These are phyloP conservation scores for Tuber magnatum DNA, from an alignment of 495 filamentous ascomycete genomes.

Conservation along the genomic window DNA sequence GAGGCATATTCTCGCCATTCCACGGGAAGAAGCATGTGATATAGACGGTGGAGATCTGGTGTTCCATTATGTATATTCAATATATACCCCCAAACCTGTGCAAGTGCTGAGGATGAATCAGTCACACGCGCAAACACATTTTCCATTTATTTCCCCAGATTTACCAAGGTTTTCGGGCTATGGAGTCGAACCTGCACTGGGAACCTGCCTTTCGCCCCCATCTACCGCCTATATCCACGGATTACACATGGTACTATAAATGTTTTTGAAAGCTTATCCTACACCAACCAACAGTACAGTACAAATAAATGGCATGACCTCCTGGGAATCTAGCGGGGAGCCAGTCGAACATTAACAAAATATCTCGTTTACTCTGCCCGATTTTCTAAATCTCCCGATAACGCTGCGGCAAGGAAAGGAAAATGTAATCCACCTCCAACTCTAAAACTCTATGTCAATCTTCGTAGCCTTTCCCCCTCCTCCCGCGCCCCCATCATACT, in stretches of 20 bases:
- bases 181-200: not conserved
- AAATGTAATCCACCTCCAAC: not conserved
- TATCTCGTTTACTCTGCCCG: not conserved
- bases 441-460: constrained; percentile 66
- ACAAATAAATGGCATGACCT: not conserved
- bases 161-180: not conserved
- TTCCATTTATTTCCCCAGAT: not conserved
- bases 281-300: not conserved
- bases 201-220: not conserved
- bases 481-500: constrained; percentile 47
- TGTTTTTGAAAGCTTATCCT: not conserved
- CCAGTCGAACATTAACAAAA: not conserved
- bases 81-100: constrained; percentile 1
- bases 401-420: not conserved
- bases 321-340: not conserved
- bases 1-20: constrained; percentile 91
- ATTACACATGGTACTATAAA: not conserved
- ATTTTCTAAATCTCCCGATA: not conserved
- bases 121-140: not conserved
- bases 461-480: constrained; percentile 52
- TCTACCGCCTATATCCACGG: not conserved
- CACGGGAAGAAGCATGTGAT: constrained; percentile 53
- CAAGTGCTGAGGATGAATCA: not conserved
- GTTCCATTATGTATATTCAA: constrained; percentile 7
- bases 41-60: constrained; percentile 7